Evolutionary conservation across 2,329 filamentous ascomycete genomes (phyloP).

Genomic region (Curvularia hawaiiensis): DNA sequence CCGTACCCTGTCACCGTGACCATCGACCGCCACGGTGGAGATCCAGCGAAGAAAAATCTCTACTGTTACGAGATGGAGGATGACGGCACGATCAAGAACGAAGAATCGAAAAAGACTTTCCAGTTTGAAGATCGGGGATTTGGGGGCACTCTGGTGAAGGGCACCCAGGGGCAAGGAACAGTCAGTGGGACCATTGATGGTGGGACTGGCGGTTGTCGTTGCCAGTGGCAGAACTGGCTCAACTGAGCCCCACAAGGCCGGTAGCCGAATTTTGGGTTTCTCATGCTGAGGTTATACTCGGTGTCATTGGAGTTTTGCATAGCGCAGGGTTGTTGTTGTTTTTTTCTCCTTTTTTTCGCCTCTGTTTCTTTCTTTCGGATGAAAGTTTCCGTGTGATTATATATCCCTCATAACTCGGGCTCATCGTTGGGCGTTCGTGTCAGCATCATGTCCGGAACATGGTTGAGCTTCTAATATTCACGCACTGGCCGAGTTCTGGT

Average conservation of each 20-base stretch:
- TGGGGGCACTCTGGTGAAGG: conserved; percentile 58
- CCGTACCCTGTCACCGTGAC: conserved; percentile 66
- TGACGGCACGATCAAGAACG: conserved; percentile 50
- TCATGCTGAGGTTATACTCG: conserved; percentile 10
- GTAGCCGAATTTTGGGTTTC: neutral
- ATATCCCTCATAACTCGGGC: neutral
- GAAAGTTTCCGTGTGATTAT: conserved; percentile 3
- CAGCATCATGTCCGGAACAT: conserved; percentile 15
- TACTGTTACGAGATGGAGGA: conserved; percentile 65
- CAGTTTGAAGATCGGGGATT: conserved; percentile 59
- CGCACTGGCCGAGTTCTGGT: conserved; percentile 10
- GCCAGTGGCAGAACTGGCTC: conserved; percentile 63
- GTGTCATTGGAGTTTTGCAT: conserved; percentile 28
- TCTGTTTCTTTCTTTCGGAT: conserved; percentile 9
- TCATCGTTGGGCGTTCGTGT: conserved; percentile 8
- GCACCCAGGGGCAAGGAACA: conserved; percentile 51
- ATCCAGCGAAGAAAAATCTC: conserved; percentile 58
- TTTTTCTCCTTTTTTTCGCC: conserved; percentile 2
- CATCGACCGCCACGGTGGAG: conserved; percentile 65
- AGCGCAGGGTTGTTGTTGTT: conserved; percentile 15
- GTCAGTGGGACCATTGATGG: conserved; percentile 60
- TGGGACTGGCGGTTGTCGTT: conserved; percentile 64
- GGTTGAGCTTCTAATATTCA: conserved; percentile 7
- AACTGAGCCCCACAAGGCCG: conserved; percentile 10
- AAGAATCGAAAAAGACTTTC: conserved; percentile 50